Percentiles rank a stretch among this genome's conserved stretches.
Conservation (phyloP, 2,329 filamentous ascomycete species). For the Colletotrichum eremochloae region DNA sequence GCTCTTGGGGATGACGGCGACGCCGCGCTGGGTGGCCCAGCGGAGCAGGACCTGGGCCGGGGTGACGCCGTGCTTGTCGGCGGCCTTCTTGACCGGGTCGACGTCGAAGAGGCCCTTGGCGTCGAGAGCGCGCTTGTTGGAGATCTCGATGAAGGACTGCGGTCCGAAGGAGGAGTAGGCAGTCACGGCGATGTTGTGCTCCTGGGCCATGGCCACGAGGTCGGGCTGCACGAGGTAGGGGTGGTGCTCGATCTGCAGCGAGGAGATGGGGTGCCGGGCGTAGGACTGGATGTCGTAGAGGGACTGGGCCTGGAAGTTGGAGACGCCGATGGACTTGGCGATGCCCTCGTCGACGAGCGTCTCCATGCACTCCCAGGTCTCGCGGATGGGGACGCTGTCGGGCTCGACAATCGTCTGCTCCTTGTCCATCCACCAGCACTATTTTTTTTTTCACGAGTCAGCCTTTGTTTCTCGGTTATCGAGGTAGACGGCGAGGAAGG, state of each 20-base stretch:
- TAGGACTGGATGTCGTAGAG: slow-evolving; percentile 73
- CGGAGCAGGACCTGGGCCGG: slow-evolving; percentile 76
- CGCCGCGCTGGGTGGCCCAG: slow-evolving; percentile 75
- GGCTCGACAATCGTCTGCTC: slow-evolving; percentile 55
- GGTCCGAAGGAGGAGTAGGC: slow-evolving; percentile 78
- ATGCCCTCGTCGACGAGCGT: slow-evolving; percentile 62
- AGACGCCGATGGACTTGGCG: slow-evolving; percentile 70
- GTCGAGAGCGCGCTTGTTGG: slow-evolving; percentile 47
- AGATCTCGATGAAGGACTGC: slow-evolving; percentile 55
- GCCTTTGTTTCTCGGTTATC: background rate
- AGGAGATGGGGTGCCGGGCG: slow-evolving; percentile 64
- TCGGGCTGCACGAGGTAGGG: slow-evolving; percentile 74
- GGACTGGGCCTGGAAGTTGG: slow-evolving; percentile 70
- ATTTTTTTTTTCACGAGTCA: slow-evolving; percentile 3
- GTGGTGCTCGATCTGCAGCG: slow-evolving; percentile 78
- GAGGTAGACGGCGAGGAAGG: background rate
- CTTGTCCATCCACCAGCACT: slow-evolving; percentile 57
- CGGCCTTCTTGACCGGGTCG: slow-evolving; percentile 61
- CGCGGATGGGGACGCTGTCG: slow-evolving; percentile 56
- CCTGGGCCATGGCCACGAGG: slow-evolving; percentile 68
- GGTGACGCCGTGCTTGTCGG: slow-evolving; percentile 68
- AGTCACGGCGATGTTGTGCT: slow-evolving; percentile 70
- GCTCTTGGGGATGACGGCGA: slow-evolving; percentile 75
- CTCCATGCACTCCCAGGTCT: slow-evolving; percentile 75
- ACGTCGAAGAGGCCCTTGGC: slow-evolving; percentile 50